Percentiles rank a stretch among this genome's conserved stretches.
These are phyloP conservation scores for Yamadazyma dendronema DNA, from an alignment of 1,139 yeast species.

Conservation along the genomic window DNA sequence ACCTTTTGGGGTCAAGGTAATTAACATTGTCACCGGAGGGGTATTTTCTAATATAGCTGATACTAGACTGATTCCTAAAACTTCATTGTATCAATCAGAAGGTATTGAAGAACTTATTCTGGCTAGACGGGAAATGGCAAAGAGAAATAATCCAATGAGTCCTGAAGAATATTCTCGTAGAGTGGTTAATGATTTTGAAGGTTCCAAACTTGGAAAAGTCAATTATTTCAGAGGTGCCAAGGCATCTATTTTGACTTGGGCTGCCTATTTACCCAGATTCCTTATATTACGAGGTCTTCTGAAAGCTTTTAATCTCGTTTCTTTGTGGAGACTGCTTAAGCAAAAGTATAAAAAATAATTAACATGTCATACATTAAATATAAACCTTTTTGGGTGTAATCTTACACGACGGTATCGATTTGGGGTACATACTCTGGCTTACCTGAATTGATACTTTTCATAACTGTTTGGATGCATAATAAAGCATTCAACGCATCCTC, in stretches of 20 bases:
- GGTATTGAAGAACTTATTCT: conserved; percentile 48
- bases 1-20: conserved; percentile 71
- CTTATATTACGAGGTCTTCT: conserved; percentile 45
- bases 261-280: conserved; percentile 45
- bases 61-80: conserved; percentile 51
- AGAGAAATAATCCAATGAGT: conserved; percentile 55
- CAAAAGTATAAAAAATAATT: conserved; percentile 2
- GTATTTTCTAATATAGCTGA: conserved; percentile 62
- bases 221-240: conserved; percentile 54
- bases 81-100: conserved; percentile 53
- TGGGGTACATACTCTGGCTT: conserved; percentile 30
- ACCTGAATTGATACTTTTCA: conserved; percentile 34
- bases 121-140: conserved; percentile 61
- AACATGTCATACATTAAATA: too few species aligned
- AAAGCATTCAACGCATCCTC: conserved; percentile 42
- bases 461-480: conserved; percentile 41
- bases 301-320: conserved; percentile 47
- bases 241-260: conserved; percentile 37
- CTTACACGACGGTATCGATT: not conserved
- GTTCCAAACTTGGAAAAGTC: conserved; percentile 37
- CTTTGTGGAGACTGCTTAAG: conserved; percentile 22
- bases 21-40: conserved; percentile 48
- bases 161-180: conserved; percentile 55
- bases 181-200: conserved; percentile 51
- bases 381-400: not conserved